phyloP scores from a whole-genome alignment of 2,329 filamentous ascomycete species.

The Aureobasidium sp. region DNA sequence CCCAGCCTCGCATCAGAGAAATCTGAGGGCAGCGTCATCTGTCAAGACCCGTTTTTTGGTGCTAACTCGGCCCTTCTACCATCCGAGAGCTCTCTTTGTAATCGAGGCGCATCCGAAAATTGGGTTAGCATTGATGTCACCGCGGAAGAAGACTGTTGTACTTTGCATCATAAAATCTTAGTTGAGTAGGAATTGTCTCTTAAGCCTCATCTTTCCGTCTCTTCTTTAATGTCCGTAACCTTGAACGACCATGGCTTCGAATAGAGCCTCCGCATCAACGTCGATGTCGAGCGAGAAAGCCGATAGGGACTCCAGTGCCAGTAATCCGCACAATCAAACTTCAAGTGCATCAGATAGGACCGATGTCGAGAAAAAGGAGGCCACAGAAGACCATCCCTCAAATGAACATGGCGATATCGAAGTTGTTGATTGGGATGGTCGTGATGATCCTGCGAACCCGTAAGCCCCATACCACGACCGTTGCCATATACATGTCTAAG shows the following conservation, averaged over 20 bases:
- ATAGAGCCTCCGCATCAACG: neutral
- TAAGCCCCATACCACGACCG: neutral
- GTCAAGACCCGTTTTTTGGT: neutral
- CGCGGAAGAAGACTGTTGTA: neutral
- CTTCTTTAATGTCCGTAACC: neutral
- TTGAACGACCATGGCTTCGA: neutral
- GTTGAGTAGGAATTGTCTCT: neutral
- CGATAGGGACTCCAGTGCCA: neutral
- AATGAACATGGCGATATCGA: slow-evolving; percentile 12
- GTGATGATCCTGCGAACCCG: slow-evolving; percentile 22
- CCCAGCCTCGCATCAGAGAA: too few relatives aligned
- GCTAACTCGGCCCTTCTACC: neutral
- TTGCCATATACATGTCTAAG: too few relatives aligned
- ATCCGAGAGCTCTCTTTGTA: neutral
- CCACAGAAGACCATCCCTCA: neutral
- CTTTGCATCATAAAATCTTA: neutral
- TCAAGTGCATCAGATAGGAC: neutral
- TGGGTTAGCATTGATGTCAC: neutral
- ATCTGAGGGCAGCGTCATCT: neutral
- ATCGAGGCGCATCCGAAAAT: neutral
- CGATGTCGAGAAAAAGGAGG: neutral
- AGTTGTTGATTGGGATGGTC: slow-evolving; percentile 22
- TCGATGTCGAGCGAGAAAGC: neutral
- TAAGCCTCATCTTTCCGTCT: neutral
- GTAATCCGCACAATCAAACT: neutral